Conservation (phyloP, 768 basidiomycete genomes). For the Auriscalpium microsporum region DNA sequence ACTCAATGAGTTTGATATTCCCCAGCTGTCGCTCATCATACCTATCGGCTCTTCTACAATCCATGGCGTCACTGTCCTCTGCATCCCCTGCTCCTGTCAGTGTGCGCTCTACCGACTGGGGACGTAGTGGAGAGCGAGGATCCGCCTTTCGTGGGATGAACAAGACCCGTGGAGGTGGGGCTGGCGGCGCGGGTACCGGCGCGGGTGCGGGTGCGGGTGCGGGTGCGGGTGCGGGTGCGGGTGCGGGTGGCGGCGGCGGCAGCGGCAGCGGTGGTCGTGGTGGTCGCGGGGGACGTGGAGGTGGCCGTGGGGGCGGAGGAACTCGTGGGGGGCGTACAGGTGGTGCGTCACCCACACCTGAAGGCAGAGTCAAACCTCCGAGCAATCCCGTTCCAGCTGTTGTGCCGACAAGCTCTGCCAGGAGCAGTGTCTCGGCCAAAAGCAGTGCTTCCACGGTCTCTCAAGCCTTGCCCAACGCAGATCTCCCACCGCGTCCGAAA, state of each 20-base stretch:
- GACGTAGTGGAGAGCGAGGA: slow-evolving; percentile 36
- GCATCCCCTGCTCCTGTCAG: slow-evolving; percentile 21
- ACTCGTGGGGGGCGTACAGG: not conserved
- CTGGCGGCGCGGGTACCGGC: slow-evolving; percentile 1
- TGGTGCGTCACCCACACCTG: not conserved
- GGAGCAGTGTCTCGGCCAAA: slow-evolving; percentile 1
- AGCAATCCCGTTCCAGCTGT: not conserved
- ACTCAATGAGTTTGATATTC: not conserved
- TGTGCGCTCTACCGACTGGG: slow-evolving; percentile 36
- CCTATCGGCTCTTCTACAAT: not conserved
- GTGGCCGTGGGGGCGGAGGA: not conserved
- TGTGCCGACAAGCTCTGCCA: not conserved
- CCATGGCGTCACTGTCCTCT: slow-evolving; percentile 38
- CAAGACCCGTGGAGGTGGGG: slow-evolving; percentile 18
- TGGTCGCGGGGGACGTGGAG: not conserved
- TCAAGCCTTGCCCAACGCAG: not conserved
- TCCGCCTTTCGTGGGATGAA: slow-evolving; percentile 39
- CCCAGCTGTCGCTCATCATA: not conserved
- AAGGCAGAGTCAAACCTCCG: not conserved
- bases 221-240: too few relatives aligned
- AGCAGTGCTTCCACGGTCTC: slow-evolving; percentile 2
- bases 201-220: too few relatives aligned
- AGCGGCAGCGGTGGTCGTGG: slow-evolving; percentile 27
- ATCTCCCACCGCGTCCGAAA: slow-evolving; percentile 5
- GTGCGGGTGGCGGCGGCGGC: slow-evolving; percentile 1